Base-by-base conservation (phyloP, 176 grass and related monocot genomes). In the Musa troglodytarum region DNA sequence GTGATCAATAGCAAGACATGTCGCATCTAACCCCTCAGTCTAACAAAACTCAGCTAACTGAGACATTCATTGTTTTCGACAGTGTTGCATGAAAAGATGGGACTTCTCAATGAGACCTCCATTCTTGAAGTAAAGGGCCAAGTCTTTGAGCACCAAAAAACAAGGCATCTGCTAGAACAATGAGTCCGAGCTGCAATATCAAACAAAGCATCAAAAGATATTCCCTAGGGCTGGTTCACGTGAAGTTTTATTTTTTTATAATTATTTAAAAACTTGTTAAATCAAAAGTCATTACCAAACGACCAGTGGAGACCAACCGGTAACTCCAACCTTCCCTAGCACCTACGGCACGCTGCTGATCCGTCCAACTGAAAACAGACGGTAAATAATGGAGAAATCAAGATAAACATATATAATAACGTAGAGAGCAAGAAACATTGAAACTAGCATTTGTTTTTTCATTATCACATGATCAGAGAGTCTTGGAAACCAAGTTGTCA, bases 301-400 rank as follows among this genome's bases (percentile, higher is more conserved):
- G 88, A 52, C n/a, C 95, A 11, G 95, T 98, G 86, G 91, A 98
- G 57, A 86, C 49, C 29, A 98, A 78, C 12, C 88, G 88, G 79
- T 98, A 98, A 68, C 84, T 78, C 73, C 76, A 76, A 23, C 95
- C 88, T 86, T 93, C 95, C 76, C 81, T 98, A 0, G 90, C 86
- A 65, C 86, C 95, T 77, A 88, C 80, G 10, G 58, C 52, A 53
- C 90, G 90, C 57, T 98, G 95, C 71, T 98, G 90, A 84, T 98
- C 95, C 0, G 90, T 98, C 95, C 95, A 94, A 72, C 90, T 98
- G 76, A 63, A 57, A 53, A 75, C 52, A 82, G 65, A 57, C n/a
- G 17, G 21, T 1, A 17, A 65, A 74, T 53, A 76, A 76, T 26
- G 51, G 50, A 75, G 16, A 62, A 16, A 76, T 8, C 5, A 8